phyloP scores from a whole-genome alignment of 2,329 filamentous ascomycete genomes.

The Claviceps maximensis region DNA sequence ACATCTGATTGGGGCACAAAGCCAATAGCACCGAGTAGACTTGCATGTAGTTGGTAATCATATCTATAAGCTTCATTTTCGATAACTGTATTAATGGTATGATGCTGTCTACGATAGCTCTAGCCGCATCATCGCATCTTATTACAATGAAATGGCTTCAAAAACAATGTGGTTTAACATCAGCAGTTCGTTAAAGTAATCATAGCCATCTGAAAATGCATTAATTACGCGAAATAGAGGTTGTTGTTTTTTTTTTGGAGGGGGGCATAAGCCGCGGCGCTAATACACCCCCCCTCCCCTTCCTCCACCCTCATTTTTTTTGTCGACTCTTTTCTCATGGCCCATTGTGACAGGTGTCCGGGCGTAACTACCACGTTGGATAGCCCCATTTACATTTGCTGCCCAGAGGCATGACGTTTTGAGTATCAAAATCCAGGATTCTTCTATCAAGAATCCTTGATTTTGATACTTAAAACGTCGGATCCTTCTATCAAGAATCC shows the following conservation, averaged over 20 bases:
- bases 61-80: too few relatives aligned
- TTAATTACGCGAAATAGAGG: not conserved
- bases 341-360: too few relatives aligned
- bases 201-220: not conserved
- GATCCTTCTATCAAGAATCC: constrained; percentile 7
- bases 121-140: not conserved
- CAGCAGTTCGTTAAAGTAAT: not conserved
- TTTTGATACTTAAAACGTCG: too few relatives aligned
- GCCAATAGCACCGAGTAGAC: too few relatives aligned
- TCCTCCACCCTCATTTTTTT: too few relatives aligned
- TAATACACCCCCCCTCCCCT: too few relatives aligned
- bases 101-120: not conserved
- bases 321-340: too few relatives aligned
- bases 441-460: constrained; percentile 10
- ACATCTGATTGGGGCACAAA: too few relatives aligned
- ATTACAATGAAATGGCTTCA: not conserved
- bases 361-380: not conserved
- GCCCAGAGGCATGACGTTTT: not conserved
- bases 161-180: not conserved
- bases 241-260: not conserved
- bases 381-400: not conserved
- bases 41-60: too few relatives aligned
- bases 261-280: not conserved
- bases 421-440: not conserved
- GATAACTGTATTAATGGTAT: too few relatives aligned